Evolutionary conservation across 352 stramenopile species (phyloP), one percentile per base, ranked within the genome.

Genomic region (Pythium sp.): DNA sequence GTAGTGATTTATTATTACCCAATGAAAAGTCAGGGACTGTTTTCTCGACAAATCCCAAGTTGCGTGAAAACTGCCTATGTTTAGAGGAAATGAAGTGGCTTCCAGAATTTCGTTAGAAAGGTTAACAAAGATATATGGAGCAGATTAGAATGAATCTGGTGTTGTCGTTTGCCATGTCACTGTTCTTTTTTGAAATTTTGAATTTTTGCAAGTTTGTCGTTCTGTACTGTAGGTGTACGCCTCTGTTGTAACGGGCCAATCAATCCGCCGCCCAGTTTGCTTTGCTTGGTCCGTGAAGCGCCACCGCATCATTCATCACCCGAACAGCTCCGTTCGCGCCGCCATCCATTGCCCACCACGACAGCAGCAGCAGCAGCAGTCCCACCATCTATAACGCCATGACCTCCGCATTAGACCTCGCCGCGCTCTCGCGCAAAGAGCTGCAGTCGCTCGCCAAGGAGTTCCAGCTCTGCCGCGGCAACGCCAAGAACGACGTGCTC

Each of bases 401-500:
- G 30, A 60, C 30, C 58, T 58, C 46, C 43, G 30, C 71, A 38
- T 56, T 84, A 36, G 73, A 80, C 24, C 68, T 86, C 28, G 57
- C 70, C 38, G 70, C 70, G 49, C 80, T 87, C 20, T 87, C 80
- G 38, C 81, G 84, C 53, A 82, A 84, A 15, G 80, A 86, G 65
- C 74, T 92, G 64, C 84, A 92, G 73, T 71, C 74, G 55, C 72
- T 92, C 60, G 84, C 82, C 22, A 86, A 84, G 61, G 80, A 90
- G 68, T 66, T 92, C 58, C 70, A 86, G 69, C 67, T 90, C 34
- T 92, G 84, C 53, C 77, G 75, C 47, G 84, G 74, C 30, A 92
- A 92, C 58, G 77, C 79, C 67, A 90, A 90, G 72, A 88, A 80
- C 18, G 80, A 91, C 53, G 77, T 89, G 47, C 89, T 91, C 59